These are phyloP conservation scores for Takakia lepidozioides DNA, from an alignment of 225 moss, liverwort and hornwort genomes.

Conservation along the genomic window DNA sequence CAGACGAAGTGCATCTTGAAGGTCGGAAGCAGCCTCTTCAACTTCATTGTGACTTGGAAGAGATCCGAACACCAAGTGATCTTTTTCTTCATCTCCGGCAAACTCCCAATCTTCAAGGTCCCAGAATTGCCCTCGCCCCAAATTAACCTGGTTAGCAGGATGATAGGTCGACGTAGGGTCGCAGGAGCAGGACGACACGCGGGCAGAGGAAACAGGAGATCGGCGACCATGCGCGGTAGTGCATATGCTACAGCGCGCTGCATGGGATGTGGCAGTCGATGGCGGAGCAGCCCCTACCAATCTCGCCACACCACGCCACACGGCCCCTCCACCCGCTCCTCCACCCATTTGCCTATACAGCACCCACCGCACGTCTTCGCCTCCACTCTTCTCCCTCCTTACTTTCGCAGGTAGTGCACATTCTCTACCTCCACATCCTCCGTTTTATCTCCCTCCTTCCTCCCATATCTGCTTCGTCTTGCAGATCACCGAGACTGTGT, in stretches of 20 bases:
- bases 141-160: slow-evolving; percentile 7
- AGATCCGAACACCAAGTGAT: slow-evolving; percentile 75
- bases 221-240: slow-evolving; percentile 8
- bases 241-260: slow-evolving; percentile 24
- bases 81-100: slow-evolving; percentile 44
- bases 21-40: slow-evolving; percentile 77
- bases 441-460: too few species aligned
- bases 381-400: too few species aligned
- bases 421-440: too few species aligned
- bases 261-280: slow-evolving; percentile 10
- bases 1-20: slow-evolving; percentile 74
- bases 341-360: too few species aligned
- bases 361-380: too few species aligned
- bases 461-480: too few species aligned
- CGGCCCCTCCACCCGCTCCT: slow-evolving; percentile 39
- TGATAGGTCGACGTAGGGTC: slow-evolving; percentile 11
- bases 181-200: slow-evolving; percentile 29
- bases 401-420: too few species aligned
- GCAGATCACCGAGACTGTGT: too few species aligned
- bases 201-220: slow-evolving; percentile 11
- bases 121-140: slow-evolving; percentile 16
- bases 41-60: slow-evolving; percentile 56
- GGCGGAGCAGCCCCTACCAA: slow-evolving; percentile 20
- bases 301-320: slow-evolving; percentile 29
- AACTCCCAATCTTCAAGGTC: slow-evolving; percentile 47